Conservation (phyloP, 208 protist species). For the Lotmaria passim region DNA sequence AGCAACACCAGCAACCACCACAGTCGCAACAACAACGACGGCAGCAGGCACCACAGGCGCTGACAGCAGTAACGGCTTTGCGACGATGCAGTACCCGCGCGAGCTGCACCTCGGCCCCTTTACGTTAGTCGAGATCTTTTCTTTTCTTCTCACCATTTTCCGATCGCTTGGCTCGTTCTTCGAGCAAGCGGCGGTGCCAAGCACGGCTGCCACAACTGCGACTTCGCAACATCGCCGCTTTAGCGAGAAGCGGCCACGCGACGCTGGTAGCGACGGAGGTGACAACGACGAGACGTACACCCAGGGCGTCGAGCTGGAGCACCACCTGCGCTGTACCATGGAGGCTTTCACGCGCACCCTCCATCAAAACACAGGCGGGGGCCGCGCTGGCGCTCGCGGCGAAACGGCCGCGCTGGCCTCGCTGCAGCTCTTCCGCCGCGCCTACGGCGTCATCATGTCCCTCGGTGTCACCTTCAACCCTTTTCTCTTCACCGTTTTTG, state of each 20-base stretch:
- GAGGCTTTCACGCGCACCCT: conserved; percentile 13
- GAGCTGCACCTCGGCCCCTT: conserved; percentile 71
- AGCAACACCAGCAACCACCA: too few species aligned
- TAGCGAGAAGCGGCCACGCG: conserved; percentile 19
- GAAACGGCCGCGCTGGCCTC: conserved; percentile 9
- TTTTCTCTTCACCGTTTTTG: conserved; percentile 72
- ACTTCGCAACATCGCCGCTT: background rate
- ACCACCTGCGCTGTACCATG: conserved; percentile 24
- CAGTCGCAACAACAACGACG: background rate
- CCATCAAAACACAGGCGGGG: background rate
- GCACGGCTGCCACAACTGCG: background rate
- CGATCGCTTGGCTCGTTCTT: conserved; percentile 38
- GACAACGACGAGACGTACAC: background rate
- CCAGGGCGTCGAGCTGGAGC: conserved; percentile 14
- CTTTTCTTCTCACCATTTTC: conserved; percentile 54
- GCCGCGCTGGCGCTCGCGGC: background rate
- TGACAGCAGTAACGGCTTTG: background rate
- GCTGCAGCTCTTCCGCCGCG: conserved; percentile 59
- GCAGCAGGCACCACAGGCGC: background rate
- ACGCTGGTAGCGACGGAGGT: background rate
- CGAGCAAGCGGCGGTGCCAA: background rate
- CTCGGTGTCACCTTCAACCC: conserved; percentile 90
- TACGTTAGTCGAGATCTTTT: conserved; percentile 62
- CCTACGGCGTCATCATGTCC: conserved; percentile 73
- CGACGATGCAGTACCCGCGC: conserved; percentile 49